Evolutionary conservation across 345 rosid genomes (phyloP), one percentile per base, ranked within the genome.

Genomic region (Citropsis articulata): DNA sequence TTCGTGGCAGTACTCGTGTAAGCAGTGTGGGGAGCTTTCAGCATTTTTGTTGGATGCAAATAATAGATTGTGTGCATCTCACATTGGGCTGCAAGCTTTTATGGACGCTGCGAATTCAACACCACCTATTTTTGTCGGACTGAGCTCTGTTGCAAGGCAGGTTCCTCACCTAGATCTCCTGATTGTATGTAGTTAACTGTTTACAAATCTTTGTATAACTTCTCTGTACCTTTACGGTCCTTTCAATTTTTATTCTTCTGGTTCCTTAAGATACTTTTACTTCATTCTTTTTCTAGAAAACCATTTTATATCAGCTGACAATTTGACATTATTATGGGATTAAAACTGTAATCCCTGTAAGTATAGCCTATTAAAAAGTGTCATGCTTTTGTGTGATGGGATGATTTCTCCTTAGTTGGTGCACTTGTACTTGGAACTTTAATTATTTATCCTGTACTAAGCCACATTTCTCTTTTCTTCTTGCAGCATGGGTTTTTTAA

Each of bases 61-160:
- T n/a, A n/a, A n/a, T n/a, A 76, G 76, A 28, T n/a, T 84, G 65
- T 95, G 98, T 85, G 68, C 84, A 69, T 83, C 84, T 77, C 98
- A 93, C 87, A 55, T 84, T 70, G 86, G 83, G 81, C 69, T 95
- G 68, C 87, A 86, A 80, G 53, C 61, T 79, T 95, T 93, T 81
- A 38, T 90, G 53, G 84, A 80, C 66, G 61, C 79, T 71, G 59
- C 83, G 66, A 76, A 84, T 42, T 86, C 84, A 28, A 31, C 56
- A 63, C 93, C 78, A 25, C 95, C 90, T 75, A 84, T 93, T 75
- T 94, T 93, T 70, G 33, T 93, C 27, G 90, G 98, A 45, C 75
- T 93, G 79, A 95, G 97, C 85, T 90, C 98, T 73, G 33, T 87
- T 80, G 98, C 95, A 78, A 91, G 98, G 98, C 87, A 85, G 81